These are phyloP conservation scores for Rhodosporidiobolus sp. DNA, from an alignment of 768 basidiomycete species.

Conservation along the genomic window DNA sequence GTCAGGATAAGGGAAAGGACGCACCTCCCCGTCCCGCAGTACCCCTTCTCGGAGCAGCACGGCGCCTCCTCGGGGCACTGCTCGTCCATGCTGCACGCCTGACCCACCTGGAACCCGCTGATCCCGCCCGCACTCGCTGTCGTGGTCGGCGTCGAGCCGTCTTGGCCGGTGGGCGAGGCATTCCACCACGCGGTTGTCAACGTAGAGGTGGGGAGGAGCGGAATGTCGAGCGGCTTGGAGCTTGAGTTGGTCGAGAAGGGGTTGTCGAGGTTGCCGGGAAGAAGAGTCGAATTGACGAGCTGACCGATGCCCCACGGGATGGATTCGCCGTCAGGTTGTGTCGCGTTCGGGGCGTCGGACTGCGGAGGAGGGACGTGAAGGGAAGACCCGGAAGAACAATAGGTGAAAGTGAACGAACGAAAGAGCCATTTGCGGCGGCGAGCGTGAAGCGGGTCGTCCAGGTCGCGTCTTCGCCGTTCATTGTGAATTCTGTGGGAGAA, in stretches of 20 bases:
- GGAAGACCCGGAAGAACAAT: too few species aligned
- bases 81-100: not conserved
- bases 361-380: not conserved
- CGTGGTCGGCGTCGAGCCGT: not conserved
- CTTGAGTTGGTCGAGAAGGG: not conserved
- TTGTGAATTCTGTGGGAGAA: slow-evolving; percentile 16
- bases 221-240: not conserved
- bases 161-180: not conserved
- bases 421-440: slow-evolving; percentile 12
- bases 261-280: not conserved
- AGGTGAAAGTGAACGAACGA: not conserved
- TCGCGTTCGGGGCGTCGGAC: slow-evolving; percentile 17
- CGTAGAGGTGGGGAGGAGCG: not conserved
- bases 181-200: not conserved
- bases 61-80: slow-evolving; percentile 18
- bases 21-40: slow-evolving; percentile 31
- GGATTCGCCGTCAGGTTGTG: slow-evolving; percentile 22
- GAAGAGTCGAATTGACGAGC: slow-evolving; percentile 10
- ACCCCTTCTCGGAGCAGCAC: slow-evolving; percentile 31
- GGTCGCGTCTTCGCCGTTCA: slow-evolving; percentile 4
- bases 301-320: slow-evolving; percentile 35
- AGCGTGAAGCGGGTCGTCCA: slow-evolving; percentile 39
- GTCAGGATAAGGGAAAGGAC: not conserved
- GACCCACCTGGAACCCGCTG: slow-evolving; percentile 2
- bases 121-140: not conserved